These are phyloP conservation scores for Pythium dissotocum DNA, from an alignment of 352 stramenopile species.

Conservation along the genomic window DNA sequence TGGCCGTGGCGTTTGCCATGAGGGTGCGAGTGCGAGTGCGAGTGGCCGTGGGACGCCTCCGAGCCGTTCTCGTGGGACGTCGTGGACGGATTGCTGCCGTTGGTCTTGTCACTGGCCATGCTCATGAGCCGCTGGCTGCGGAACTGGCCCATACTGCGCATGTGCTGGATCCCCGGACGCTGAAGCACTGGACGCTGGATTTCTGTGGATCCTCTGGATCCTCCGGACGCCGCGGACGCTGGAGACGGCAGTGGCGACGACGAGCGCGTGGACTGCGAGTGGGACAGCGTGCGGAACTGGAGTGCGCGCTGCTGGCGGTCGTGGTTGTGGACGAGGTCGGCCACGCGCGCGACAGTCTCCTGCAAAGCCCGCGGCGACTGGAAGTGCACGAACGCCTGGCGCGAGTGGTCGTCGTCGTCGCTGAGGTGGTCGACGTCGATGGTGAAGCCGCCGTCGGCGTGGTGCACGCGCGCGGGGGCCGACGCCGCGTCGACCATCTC, in stretches of 20 bases:
- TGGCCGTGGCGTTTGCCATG: constrained; percentile 9
- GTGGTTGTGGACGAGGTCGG: constrained; percentile 14
- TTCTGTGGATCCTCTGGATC: background rate
- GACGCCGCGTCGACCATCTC: constrained; percentile 17
- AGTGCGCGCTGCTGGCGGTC: background rate
- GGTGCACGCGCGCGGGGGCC: background rate
- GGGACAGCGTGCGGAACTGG: background rate
- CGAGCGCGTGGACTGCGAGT: constrained; percentile 14
- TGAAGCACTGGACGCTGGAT: background rate
- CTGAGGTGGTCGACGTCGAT: constrained; percentile 11
- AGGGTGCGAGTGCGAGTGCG: constrained; percentile 9
- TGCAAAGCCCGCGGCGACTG: constrained; percentile 21
- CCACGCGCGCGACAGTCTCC: constrained; percentile 18
- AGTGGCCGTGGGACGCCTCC: constrained; percentile 14
- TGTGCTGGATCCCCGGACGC: constrained; percentile 15
- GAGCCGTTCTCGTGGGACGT: constrained; percentile 32
- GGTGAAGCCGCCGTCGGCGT: constrained; percentile 7
- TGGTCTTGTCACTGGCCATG: constrained; percentile 30
- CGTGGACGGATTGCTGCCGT: constrained; percentile 31
- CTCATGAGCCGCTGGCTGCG: constrained; percentile 30
- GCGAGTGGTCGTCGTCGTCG: constrained; percentile 9
- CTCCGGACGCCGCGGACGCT: background rate
- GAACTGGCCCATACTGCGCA: constrained; percentile 18
- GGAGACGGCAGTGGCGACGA: constrained; percentile 19
- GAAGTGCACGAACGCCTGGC: constrained; percentile 21